Percentiles rank a stretch among this genome's conserved stretches.
Conservation (phyloP, 2,329 filamentous ascomycete species). For the Beauveria brongniartii region DNA sequence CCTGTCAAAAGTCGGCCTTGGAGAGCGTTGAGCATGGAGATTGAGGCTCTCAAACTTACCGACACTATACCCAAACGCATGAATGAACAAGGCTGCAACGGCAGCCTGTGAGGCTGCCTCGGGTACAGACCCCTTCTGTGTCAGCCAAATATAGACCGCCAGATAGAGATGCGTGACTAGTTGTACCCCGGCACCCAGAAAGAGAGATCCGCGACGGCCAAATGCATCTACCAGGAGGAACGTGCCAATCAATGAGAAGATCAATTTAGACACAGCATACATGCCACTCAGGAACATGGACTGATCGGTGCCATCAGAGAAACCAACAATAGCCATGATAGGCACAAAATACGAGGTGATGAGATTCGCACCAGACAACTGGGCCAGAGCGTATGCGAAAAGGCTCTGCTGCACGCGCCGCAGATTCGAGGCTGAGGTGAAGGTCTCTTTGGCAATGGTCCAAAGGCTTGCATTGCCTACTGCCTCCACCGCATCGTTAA, state of each 20-base stretch:
- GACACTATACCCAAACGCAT: constrained; percentile 35
- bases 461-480: not conserved
- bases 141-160: constrained; percentile 30
- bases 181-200: constrained; percentile 28
- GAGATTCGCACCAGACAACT: constrained; percentile 36
- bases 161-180: constrained; percentile 34
- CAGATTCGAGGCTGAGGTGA: constrained; percentile 28
- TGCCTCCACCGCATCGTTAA: constrained; percentile 12
- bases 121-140: constrained; percentile 19
- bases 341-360: constrained; percentile 36
- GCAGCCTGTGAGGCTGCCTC: constrained; percentile 27
- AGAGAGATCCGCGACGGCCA: constrained; percentile 30
- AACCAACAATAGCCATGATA: constrained; percentile 30
- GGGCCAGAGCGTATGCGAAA: constrained; percentile 29
- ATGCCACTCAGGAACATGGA: constrained; percentile 33
- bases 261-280: constrained; percentile 36
- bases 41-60: constrained; percentile 12
- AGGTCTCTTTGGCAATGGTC: constrained; percentile 26
- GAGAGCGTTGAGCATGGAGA: too few relatives aligned
- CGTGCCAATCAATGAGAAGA: constrained; percentile 30
- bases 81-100: constrained; percentile 35
- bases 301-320: constrained; percentile 20
- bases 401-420: constrained; percentile 31
- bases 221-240: constrained; percentile 38
- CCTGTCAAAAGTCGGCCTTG: constrained; percentile 17